A percentile compares a stretch with the other conserved stretches of the same genome.
Evolutionary conservation across 345 rosid species (phyloP).

Genomic region (Eucalyptus virginea): DNA sequence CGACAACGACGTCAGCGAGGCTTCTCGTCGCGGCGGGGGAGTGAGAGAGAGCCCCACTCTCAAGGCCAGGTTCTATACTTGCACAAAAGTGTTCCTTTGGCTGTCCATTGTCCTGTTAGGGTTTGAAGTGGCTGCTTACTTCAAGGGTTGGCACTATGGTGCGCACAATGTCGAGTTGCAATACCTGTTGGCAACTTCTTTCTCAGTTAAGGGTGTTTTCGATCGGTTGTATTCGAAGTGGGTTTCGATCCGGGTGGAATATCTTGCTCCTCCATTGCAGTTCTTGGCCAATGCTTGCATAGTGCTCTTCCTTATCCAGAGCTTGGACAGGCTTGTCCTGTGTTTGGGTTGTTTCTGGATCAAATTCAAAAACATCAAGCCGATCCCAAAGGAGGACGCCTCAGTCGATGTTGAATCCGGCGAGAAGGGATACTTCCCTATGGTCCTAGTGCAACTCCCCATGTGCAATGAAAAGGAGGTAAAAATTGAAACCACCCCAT

Average conservation of each 20-base stretch:
- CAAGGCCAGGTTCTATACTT: conserved; percentile 47
- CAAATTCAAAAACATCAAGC: conserved; percentile 33
- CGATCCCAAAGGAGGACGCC: neutral
- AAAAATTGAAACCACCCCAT: neutral
- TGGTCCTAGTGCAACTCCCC: conserved; percentile 3
- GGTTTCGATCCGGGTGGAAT: conserved; percentile 76
- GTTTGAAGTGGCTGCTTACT: conserved; percentile 70
- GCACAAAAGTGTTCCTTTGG: conserved; percentile 61
- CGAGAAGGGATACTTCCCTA: conserved; percentile 1
- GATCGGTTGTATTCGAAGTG: conserved; percentile 60
- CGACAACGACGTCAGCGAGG: conserved; percentile 22
- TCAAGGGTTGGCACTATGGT: conserved; percentile 77
- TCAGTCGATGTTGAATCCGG: neutral
- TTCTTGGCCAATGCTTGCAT: conserved; percentile 78
- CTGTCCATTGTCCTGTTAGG: conserved; percentile 48
- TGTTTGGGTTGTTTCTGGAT: conserved; percentile 96
- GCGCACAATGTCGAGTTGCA: conserved; percentile 34
- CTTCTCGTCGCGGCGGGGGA: neutral
- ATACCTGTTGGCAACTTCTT: conserved; percentile 32
- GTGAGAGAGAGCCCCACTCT: conserved; percentile 27
- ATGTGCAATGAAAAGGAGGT: conserved; percentile 11
- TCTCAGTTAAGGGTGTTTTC: conserved; percentile 44
- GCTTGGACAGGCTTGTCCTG: conserved; percentile 70
- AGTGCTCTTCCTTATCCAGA: conserved; percentile 78
- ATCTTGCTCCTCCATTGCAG: conserved; percentile 92